Conservation (phyloP, 108 stramenopile species). For the Skeletonema grethae region DNA sequence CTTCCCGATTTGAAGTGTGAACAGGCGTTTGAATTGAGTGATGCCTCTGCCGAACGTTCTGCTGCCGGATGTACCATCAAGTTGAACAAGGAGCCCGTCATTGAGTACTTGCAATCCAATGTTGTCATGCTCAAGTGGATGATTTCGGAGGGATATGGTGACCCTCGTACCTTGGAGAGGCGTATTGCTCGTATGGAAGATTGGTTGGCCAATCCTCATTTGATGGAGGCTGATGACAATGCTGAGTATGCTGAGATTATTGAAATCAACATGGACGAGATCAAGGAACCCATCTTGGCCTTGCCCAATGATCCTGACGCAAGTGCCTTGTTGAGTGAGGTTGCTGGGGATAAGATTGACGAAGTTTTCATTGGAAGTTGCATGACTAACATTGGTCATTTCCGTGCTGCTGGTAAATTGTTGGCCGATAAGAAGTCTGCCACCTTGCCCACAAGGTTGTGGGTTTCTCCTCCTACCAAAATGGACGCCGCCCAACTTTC, state of each 20-base stretch:
- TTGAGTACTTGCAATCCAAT: constrained; percentile 92
- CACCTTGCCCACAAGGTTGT: constrained; percentile 86
- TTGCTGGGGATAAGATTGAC: constrained; percentile 88
- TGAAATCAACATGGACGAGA: constrained; percentile 91
- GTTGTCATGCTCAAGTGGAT: constrained; percentile 98
- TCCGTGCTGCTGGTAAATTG: constrained; percentile 96
- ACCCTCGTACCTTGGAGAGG: constrained; percentile 90
- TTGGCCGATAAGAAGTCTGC: constrained; percentile 66
- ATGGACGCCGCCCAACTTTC: constrained; percentile 97
- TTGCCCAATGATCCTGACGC: constrained; percentile 97
- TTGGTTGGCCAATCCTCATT: constrained; percentile 86
- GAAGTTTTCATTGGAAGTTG: constrained; percentile 97
- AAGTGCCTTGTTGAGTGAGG: constrained; percentile 81
- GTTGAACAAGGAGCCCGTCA: constrained; percentile 92
- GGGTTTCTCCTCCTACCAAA: constrained; percentile 95
- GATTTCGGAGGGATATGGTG: constrained; percentile 96
- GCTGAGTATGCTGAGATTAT: constrained; percentile 92
- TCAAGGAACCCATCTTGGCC: constrained; percentile 94
- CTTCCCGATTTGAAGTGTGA: constrained; percentile 93
- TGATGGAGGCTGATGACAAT: constrained; percentile 89
- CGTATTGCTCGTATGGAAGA: constrained; percentile 96
- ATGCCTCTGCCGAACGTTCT: constrained; percentile 93
- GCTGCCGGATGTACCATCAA: constrained; percentile 97
- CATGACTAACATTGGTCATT: constrained; percentile 98
- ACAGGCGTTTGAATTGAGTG: constrained; percentile 94